These are phyloP conservation scores for Eucalyptus pauciflora DNA, from an alignment of 345 rosid species.

Conservation along the genomic window DNA sequence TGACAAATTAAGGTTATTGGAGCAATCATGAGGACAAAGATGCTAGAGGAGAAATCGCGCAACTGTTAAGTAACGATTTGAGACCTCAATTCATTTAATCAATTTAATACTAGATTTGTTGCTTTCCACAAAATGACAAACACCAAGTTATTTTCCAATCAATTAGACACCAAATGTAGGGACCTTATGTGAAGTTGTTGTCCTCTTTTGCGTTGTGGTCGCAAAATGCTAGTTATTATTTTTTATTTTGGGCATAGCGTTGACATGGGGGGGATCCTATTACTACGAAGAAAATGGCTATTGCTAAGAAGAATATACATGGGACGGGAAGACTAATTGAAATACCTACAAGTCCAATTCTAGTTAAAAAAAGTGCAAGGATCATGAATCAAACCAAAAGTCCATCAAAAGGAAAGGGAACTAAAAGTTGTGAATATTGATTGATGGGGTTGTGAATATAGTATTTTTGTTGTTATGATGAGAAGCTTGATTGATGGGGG, in stretches of 20 bases:
- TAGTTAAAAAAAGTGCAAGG: not conserved
- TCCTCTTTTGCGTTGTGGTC: too few species aligned
- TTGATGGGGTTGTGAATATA: not conserved
- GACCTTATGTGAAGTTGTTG: not conserved
- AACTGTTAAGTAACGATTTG: too few species aligned
- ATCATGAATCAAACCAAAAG: too few species aligned
- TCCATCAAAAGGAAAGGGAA: too few species aligned
- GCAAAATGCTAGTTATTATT: not conserved
- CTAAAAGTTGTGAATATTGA: not conserved
- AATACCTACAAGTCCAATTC: rapidly evolving
- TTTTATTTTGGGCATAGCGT: not conserved
- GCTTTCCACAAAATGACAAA: too few species aligned
- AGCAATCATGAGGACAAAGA: not conserved
- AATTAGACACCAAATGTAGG: rapidly evolving
- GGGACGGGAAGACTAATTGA: not conserved
- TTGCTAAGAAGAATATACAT: too few species aligned
- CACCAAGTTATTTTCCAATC: not conserved
- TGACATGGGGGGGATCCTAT: not conserved
- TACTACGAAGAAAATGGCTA: too few species aligned
- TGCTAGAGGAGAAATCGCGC: not conserved
- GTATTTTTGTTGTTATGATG: not conserved
- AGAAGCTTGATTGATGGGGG: not conserved
- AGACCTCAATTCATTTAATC: too few species aligned
- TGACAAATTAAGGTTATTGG: not conserved
- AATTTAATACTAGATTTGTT: too few species aligned